A percentile compares a stretch with the other conserved stretches of the same genome.
Evolutionary conservation across 2,329 filamentous ascomycete species (phyloP).

Genomic region (Ophiostoma perfectum): DNA sequence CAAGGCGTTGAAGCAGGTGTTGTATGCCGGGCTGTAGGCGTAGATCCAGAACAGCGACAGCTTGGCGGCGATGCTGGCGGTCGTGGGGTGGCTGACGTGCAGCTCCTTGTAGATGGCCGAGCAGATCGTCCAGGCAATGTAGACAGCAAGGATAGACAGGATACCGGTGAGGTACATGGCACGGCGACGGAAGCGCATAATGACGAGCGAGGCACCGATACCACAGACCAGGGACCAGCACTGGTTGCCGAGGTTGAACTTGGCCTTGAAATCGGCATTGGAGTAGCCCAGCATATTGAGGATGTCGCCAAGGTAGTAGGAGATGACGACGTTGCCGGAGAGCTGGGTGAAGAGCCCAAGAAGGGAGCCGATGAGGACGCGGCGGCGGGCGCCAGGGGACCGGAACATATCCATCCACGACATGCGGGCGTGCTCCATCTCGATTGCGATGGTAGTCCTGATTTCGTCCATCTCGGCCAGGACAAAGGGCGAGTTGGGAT

Average conservation of each 20-base stretch:
- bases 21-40: slow-evolving; percentile 54
- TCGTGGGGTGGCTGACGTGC: not conserved
- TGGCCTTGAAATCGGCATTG: slow-evolving; percentile 37
- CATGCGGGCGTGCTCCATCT: slow-evolving; percentile 45
- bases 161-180: slow-evolving; percentile 51
- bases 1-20: slow-evolving; percentile 61
- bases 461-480: slow-evolving; percentile 58
- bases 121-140: slow-evolving; percentile 42
- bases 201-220: slow-evolving; percentile 39
- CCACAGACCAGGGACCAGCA: slow-evolving; percentile 45
- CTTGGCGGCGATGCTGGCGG: slow-evolving; percentile 34
- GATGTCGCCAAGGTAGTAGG: slow-evolving; percentile 46
- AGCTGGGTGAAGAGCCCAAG: slow-evolving; percentile 52
- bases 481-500: slow-evolving; percentile 48
- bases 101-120: slow-evolving; percentile 33
- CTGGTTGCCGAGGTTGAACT: slow-evolving; percentile 45
- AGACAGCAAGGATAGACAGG: slow-evolving; percentile 45
- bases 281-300: slow-evolving; percentile 43
- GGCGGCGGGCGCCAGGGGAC: slow-evolving; percentile 46
- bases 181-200: slow-evolving; percentile 42
- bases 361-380: slow-evolving; percentile 44
- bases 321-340: slow-evolving; percentile 47
- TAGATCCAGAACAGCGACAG: slow-evolving; percentile 55
- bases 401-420: slow-evolving; percentile 50
- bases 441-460: slow-evolving; percentile 48